Conservation (phyloP, 441 rosid species). For the Codiaeum variegatum region DNA sequence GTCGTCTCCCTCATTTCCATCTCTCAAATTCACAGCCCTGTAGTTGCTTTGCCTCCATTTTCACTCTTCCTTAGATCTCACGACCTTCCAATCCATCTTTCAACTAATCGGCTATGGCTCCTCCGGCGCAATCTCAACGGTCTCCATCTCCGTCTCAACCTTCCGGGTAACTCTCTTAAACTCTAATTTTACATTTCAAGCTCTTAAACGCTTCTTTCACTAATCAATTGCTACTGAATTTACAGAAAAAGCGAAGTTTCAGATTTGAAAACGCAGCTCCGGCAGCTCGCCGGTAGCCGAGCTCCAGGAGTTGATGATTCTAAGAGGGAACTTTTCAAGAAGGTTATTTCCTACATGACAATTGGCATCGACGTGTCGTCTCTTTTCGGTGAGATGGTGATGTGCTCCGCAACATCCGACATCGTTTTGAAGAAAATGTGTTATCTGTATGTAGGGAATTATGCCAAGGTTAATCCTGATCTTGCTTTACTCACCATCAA, state of each 20-base stretch:
- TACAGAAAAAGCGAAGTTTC: slow-evolving; percentile 87
- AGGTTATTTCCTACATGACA: slow-evolving; percentile 91
- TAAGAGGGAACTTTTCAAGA: slow-evolving; percentile 89
- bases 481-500: slow-evolving; percentile 85
- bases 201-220: background rate
- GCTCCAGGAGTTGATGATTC: slow-evolving; percentile 94
- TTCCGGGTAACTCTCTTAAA: slow-evolving; percentile 56
- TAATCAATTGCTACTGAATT: background rate
- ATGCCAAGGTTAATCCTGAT: slow-evolving; percentile 93
- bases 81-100: slow-evolving; percentile 27
- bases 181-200: background rate
- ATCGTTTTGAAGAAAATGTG: slow-evolving; percentile 98
- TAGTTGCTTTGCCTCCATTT: slow-evolving; percentile 8
- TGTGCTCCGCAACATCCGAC: slow-evolving; percentile 96
- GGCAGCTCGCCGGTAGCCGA: slow-evolving; percentile 94
- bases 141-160: slow-evolving; percentile 90
- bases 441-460: slow-evolving; percentile 94
- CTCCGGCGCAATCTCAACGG: slow-evolving; percentile 70
- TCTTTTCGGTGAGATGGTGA: slow-evolving; percentile 97
- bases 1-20: slow-evolving; percentile 1
- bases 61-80: slow-evolving; percentile 27
- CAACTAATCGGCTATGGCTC: slow-evolving; percentile 53
- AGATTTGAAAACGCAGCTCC: slow-evolving; percentile 84
- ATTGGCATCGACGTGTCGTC: slow-evolving; percentile 91
- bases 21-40: background rate